Evolutionary conservation across 352 stramenopile species (phyloP).

Genomic region (Pythium phragmiticola): DNA sequence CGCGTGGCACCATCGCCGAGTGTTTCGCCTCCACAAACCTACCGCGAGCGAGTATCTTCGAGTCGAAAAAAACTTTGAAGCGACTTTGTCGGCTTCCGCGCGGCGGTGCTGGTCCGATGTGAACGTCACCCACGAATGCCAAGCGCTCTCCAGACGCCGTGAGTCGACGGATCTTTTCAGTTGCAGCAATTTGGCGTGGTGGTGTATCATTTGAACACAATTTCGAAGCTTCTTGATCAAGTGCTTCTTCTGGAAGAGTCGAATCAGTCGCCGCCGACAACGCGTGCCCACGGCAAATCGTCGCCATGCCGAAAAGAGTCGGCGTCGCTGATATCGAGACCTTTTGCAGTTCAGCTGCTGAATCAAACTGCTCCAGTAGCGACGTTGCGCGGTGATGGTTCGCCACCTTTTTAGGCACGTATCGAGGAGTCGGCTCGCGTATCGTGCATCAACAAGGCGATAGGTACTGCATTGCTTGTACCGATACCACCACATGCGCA

Average conservation of each 20-base stretch:
- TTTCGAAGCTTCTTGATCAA: conserved; percentile 10
- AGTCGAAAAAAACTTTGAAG: conserved; percentile 10
- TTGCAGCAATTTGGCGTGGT: neutral
- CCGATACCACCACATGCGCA: neutral
- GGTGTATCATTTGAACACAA: neutral
- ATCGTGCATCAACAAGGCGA: neutral
- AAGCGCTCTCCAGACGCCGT: conserved; percentile 9
- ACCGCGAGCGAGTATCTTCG: conserved; percentile 15
- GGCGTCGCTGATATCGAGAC: neutral
- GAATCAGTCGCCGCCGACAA: conserved; percentile 17
- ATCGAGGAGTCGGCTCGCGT: neutral
- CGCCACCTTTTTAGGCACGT: neutral
- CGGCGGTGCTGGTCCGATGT: neutral
- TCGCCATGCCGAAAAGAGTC: neutral
- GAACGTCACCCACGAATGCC: conserved; percentile 16
- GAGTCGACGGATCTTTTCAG: neutral
- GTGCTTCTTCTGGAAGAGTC: conserved; percentile 20
- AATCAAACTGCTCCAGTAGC: neutral
- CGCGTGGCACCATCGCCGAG: neutral
- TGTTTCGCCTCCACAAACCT: conserved; percentile 9
- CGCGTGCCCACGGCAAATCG: neutral
- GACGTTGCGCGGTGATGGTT: neutral
- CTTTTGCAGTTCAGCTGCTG: neutral
- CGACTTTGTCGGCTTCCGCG: neutral
- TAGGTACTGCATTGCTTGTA: neutral